phyloP scores from a whole-genome alignment of 2,329 filamentous ascomycete species.

The Elsinoe australis region DNA sequence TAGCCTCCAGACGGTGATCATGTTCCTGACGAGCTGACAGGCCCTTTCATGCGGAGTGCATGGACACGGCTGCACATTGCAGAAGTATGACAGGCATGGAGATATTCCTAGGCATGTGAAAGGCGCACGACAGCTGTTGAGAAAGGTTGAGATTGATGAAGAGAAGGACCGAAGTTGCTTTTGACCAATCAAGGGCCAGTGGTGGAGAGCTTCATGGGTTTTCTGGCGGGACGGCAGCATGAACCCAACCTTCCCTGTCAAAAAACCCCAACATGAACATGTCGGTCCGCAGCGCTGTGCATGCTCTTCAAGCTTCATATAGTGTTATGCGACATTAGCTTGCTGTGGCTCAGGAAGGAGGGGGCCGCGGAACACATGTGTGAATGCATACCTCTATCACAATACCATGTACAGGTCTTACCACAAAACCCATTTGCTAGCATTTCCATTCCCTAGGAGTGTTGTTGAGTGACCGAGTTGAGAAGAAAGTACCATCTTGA shows the following conservation, averaged over 20 bases:
- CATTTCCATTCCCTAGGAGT: too few relatives aligned
- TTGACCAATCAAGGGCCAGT: conserved; percentile 1
- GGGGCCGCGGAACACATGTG: too few relatives aligned
- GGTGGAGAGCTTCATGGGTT: neutral
- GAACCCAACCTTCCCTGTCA: neutral
- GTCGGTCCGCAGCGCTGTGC: neutral
- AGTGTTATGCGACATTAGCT: too few relatives aligned
- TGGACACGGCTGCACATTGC: neutral
- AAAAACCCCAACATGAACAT: neutral
- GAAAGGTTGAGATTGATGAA: neutral
- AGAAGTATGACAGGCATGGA: neutral
- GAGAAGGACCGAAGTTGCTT: neutral
- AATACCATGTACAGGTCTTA: too few relatives aligned
- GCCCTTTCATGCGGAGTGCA: neutral
- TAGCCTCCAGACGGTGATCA: neutral
- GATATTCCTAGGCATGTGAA: conserved; percentile 1
- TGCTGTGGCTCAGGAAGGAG: too few relatives aligned
- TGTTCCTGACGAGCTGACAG: neutral
- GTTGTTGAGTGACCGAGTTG: too few relatives aligned
- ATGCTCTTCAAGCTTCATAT: neutral
- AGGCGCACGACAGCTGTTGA: neutral
- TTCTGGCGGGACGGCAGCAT: conserved; percentile 2
- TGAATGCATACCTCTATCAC: too few relatives aligned
- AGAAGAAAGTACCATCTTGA: too few relatives aligned
- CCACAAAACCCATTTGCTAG: too few relatives aligned